Conservation (phyloP, 2,329 filamentous ascomycete genomes). For the Triangularia verruculosa region DNA sequence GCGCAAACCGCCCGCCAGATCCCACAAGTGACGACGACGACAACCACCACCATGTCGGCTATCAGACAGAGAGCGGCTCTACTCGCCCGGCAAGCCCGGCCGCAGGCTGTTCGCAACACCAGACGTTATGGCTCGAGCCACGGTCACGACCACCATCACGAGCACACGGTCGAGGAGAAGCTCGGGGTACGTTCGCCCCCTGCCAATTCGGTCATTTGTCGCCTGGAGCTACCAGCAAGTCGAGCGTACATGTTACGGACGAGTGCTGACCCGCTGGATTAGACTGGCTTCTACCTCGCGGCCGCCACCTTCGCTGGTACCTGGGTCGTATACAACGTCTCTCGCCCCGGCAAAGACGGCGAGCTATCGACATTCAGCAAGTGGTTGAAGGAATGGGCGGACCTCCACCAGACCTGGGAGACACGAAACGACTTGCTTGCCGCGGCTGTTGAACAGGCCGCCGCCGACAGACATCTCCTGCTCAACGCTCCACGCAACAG, state of each 20-base stretch:
- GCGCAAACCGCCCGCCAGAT: conserved; percentile 12
- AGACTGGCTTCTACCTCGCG: conserved; percentile 50
- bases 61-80: conserved; percentile 37
- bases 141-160: conserved; percentile 40
- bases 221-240: background rate
- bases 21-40: conserved; percentile 5
- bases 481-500: conserved; percentile 43
- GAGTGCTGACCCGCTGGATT: conserved; percentile 16
- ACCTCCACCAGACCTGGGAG: conserved; percentile 49
- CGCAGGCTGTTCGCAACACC: conserved; percentile 34
- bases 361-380: conserved; percentile 46
- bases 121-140: conserved; percentile 56
- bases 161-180: conserved; percentile 47
- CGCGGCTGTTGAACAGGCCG: conserved; percentile 52
- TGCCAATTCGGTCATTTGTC: background rate
- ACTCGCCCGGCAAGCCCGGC: conserved; percentile 38
- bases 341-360: conserved; percentile 48
- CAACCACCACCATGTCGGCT: conserved; percentile 35
- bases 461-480: conserved; percentile 56
- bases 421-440: conserved; percentile 53
- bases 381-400: conserved; percentile 47
- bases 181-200: conserved; percentile 50
- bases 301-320: conserved; percentile 44
- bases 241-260: background rate
- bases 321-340: conserved; percentile 47